Conservation (phyloP, 1,139 yeast species). For the Kodamaea ohmeri region DNA sequence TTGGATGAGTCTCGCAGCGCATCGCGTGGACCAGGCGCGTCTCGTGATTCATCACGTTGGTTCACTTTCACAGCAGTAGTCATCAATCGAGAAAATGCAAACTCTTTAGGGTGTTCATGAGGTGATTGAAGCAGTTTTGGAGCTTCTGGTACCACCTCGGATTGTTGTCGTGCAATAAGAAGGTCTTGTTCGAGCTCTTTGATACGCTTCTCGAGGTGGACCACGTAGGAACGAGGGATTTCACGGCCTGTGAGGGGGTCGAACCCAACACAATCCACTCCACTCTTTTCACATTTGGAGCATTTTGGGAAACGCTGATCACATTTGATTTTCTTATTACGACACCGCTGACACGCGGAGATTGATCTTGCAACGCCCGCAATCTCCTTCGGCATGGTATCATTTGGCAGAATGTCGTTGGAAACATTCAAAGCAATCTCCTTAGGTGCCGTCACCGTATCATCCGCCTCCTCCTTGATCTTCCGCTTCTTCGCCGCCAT, state of each 20-base stretch:
- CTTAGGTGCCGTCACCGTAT: neutral
- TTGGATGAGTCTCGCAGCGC: too few relatives aligned
- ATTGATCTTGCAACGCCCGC: slow-evolving; percentile 50
- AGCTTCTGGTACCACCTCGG: neutral
- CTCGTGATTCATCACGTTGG: slow-evolving; percentile 1
- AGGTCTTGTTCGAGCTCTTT: slow-evolving; percentile 46
- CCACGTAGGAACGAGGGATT: slow-evolving; percentile 77
- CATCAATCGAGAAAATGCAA: slow-evolving; percentile 70
- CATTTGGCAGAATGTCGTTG: slow-evolving; percentile 1
- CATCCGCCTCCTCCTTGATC: slow-evolving; percentile 5
- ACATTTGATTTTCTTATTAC: slow-evolving; percentile 76
- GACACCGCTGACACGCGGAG: slow-evolving; percentile 82
- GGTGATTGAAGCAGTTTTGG: neutral
- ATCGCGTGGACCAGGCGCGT: too few relatives aligned
- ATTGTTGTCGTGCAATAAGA: slow-evolving; percentile 1
- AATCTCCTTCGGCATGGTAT: neutral
- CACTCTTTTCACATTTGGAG: slow-evolving; percentile 63
- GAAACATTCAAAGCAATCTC: neutral
- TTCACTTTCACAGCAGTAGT: slow-evolving; percentile 71
- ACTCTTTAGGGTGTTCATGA: slow-evolving; percentile 21
- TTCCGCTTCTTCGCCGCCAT: slow-evolving; percentile 11
- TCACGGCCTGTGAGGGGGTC: slow-evolving; percentile 89
- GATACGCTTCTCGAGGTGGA: slow-evolving; percentile 67
- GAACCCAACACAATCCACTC: slow-evolving; percentile 72
- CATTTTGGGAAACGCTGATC: slow-evolving; percentile 84